Evolutionary conservation across 768 basidiomycete species (phyloP), one percentile per base, ranked within the genome.

Genomic region (Boletellus sp.): DNA sequence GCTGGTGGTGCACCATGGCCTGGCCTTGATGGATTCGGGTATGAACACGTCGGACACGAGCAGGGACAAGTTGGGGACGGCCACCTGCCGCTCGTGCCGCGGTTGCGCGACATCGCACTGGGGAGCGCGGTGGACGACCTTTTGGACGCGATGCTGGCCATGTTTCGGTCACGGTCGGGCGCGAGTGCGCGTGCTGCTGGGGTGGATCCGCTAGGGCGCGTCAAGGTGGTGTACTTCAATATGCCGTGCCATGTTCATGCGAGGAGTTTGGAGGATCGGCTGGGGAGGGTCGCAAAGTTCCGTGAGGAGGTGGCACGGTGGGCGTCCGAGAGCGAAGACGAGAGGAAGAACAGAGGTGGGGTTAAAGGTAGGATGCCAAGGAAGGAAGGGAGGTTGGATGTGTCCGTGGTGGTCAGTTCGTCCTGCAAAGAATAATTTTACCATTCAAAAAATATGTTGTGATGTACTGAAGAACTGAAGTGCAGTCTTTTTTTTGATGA

Each of bases 31-130:
- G n/a, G n/a, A n/a, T n/a, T n/a, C n/a, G n/a, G n/a, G n/a, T n/a
- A n/a, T n/a, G n/a, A n/a, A n/a, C n/a, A n/a, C n/a, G n/a, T n/a
- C 19, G 36, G 4, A 6, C 5, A 11, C 19, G 19, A 7, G 3
- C 11, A 13, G 1, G 20, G 7, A 19, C n/a, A 9, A 15, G 22
- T 17, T 2, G 22, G 16, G 2, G 17, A 35, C 24, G 37, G 20
- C 2, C 15, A 31, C n/a, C 36, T n/a, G n/a, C n/a, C 37, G 22
- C 32, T 57, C 0, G 22, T 57, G 1, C 53, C 46, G 35, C 42
- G 4, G 4, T 40, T 63, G 37, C 56, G 45, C 3, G 50, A 61
- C 15, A 32, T 63, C 31, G 37, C 36, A 36, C n/a, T 62, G 49
- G 54, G 32, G 26, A 61, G 42, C 53, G 47, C 41, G 22, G 54